These are phyloP conservation scores for Spinacia oleracea DNA, from an alignment of 179 eudicot genomes.

Conservation along the genomic window DNA sequence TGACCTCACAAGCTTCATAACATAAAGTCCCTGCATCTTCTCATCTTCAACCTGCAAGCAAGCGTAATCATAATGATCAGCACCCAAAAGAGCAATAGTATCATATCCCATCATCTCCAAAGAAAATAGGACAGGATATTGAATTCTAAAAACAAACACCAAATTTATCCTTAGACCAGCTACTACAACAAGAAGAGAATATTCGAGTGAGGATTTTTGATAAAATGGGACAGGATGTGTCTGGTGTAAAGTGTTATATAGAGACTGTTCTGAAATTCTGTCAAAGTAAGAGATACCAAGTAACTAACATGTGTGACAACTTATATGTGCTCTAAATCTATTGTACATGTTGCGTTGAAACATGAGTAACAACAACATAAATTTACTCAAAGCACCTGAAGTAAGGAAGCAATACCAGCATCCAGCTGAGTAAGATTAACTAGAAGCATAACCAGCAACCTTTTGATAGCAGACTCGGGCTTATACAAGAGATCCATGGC, in stretches of 20 bases:
- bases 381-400: slow-evolving; percentile 63
- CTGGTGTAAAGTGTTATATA: neutral
- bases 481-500: slow-evolving; percentile 74
- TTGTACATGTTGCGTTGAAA: neutral
- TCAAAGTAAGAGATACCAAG: neutral
- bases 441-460: slow-evolving; percentile 78
- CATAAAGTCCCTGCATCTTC: slow-evolving; percentile 80
- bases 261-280: neutral
- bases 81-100: slow-evolving; percentile 3
- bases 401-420: slow-evolving; percentile 79
- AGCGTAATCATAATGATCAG: slow-evolving; percentile 15
- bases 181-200: neutral
- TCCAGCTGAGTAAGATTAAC: slow-evolving; percentile 94
- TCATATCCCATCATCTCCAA: neutral
- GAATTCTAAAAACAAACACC: neutral
- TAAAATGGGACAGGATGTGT: neutral
- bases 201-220: neutral
- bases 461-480: slow-evolving; percentile 50
- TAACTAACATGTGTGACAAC: slow-evolving; percentile 10
- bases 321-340: neutral
- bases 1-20: slow-evolving; percentile 92
- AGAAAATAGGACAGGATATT: neutral
- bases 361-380: slow-evolving; percentile 7
- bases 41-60: slow-evolving; percentile 63
- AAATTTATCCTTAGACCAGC: neutral